These are phyloP conservation scores for Triangularia setosa DNA, from an alignment of 2,329 filamentous ascomycete genomes.

Conservation along the genomic window DNA sequence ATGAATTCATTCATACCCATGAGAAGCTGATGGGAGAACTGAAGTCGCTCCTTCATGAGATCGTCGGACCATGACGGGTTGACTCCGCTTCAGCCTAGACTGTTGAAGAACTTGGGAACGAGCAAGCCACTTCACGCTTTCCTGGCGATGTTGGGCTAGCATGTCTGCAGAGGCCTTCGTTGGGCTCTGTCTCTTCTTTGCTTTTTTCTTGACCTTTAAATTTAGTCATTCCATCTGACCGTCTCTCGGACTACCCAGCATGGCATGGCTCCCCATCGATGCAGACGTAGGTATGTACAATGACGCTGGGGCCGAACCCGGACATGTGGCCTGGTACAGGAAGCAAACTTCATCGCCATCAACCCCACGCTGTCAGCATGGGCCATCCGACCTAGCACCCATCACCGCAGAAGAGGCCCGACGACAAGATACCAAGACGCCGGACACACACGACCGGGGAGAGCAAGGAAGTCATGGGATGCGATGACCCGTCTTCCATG, in stretches of 20 bases:
- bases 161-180: not conserved
- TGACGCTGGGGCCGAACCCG: not conserved
- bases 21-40: not conserved
- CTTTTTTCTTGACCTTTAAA: conserved; percentile 5
- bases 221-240: conserved; percentile 8
- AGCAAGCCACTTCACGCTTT: not conserved
- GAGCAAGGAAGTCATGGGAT: not conserved
- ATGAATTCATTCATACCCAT: not conserved
- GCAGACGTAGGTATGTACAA: not conserved
- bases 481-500: not conserved
- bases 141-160: not conserved
- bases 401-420: not conserved
- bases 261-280: not conserved
- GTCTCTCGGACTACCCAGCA: not conserved
- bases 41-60: not conserved
- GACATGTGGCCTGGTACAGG: not conserved
- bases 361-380: not conserved
- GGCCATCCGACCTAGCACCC: not conserved
- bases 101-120: not conserved
- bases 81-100: not conserved
- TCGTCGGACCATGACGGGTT: too few species aligned
- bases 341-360: not conserved
- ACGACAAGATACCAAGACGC: not conserved
- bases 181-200: conserved; percentile 7
- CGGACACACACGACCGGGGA: not conserved